These are phyloP conservation scores for Paracorniculantispora psalliotae DNA, from an alignment of 2,329 filamentous ascomycete species.

Conservation along the genomic window DNA sequence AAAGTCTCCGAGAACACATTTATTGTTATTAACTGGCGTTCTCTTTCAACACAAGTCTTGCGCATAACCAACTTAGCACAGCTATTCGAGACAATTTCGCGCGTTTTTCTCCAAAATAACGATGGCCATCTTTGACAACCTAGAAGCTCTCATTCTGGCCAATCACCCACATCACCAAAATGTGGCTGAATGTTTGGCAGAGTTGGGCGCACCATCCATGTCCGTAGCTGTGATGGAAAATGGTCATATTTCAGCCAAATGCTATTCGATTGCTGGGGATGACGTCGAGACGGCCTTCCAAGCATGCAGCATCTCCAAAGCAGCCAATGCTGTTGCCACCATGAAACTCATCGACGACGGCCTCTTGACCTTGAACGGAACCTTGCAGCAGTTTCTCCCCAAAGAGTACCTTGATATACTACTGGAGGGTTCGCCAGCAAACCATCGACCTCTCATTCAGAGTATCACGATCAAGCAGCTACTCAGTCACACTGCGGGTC, in stretches of 20 bases:
- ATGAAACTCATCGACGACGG: conserved; percentile 17
- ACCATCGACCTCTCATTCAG: conserved; percentile 1
- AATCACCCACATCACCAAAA: background rate
- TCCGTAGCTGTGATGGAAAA: conserved; percentile 18
- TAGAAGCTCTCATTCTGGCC: background rate
- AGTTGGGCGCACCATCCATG: conserved; percentile 15
- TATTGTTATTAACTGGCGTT: too few relatives aligned
- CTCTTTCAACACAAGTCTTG: too few relatives aligned
- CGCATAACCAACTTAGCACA: too few relatives aligned
- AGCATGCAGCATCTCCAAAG: conserved; percentile 20
- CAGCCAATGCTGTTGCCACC: conserved; percentile 12
- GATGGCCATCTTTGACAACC: background rate
- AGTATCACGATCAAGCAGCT: conserved; percentile 16
- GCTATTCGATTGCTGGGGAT: conserved; percentile 14
- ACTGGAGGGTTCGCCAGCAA: conserved; percentile 4
- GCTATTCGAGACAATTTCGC: too few relatives aligned
- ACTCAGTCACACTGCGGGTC: conserved; percentile 18
- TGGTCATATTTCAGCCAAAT: conserved; percentile 16
- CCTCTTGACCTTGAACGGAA: conserved; percentile 11
- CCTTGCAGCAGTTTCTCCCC: conserved; percentile 13
- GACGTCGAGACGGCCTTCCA: conserved; percentile 17
- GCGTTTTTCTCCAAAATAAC: background rate
- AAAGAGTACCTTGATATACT: conserved; percentile 10
- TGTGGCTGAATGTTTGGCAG: conserved; percentile 12
- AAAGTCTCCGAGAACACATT: background rate